A percentile compares a stretch with the other conserved stretches of the same genome.
Evolutionary conservation across 441 rosid genomes (phyloP).

Genomic region (Breynia disticha): DNA sequence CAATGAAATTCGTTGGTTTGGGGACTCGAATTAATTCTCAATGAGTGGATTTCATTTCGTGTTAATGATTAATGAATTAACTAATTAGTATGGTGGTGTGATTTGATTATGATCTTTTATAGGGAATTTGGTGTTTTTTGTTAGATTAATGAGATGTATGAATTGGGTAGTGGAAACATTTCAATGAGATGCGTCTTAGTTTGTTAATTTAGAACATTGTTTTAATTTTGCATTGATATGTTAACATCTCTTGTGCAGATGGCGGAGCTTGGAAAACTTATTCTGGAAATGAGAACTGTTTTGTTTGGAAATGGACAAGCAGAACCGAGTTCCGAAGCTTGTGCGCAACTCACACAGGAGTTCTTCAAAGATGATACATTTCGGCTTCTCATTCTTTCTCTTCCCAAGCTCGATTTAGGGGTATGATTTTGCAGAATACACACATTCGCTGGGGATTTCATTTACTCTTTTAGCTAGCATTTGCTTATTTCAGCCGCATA

Average conservation of each 20-base stretch:
- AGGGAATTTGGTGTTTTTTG: too few species aligned
- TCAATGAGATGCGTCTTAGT: too few species aligned
- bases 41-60: too few species aligned
- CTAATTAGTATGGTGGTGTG: too few species aligned
- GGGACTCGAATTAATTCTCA: too few species aligned
- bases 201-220: not conserved
- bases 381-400: constrained; percentile 55
- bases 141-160: too few species aligned
- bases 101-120: too few species aligned
- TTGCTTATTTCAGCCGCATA: too few species aligned
- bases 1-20: too few species aligned
- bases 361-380: constrained; percentile 64
- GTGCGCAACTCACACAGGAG: constrained; percentile 74
- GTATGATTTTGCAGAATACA: constrained; percentile 19
- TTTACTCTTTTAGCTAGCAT: too few species aligned
- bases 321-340: constrained; percentile 82
- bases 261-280: constrained; percentile 50
- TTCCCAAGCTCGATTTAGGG: constrained; percentile 76
- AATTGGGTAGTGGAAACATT: too few species aligned
- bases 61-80: too few species aligned
- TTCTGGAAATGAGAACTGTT: constrained; percentile 63
- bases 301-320: constrained; percentile 74
- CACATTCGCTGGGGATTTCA: not conserved
- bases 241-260: constrained; percentile 27
- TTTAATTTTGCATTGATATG: not conserved